Evolutionary conservation across 2,329 filamentous ascomycete species (phyloP).

Genomic region (Exophiala calicioides): DNA sequence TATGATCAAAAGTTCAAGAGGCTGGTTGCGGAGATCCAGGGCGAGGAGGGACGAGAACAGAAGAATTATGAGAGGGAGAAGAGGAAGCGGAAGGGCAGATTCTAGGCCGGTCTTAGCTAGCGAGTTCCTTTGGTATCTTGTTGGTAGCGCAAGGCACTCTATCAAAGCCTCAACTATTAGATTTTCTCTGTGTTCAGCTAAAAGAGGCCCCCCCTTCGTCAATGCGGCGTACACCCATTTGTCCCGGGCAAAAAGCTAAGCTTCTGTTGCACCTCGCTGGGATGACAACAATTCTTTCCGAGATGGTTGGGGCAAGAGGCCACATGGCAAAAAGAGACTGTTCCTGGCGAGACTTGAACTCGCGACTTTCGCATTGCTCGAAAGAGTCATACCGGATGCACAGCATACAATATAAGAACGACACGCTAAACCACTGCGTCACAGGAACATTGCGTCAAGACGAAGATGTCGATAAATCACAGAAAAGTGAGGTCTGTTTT

Average conservation of each 20-base stretch:
- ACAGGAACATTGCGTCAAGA: conserved; percentile 32
- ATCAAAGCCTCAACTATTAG: no score
- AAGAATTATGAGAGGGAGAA: conserved; percentile 91
- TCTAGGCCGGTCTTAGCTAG: conserved; percentile 38
- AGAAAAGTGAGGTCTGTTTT: conserved; percentile 15
- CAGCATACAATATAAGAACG: conserved; percentile 41
- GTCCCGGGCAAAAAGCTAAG: neutral
- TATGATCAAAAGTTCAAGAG: conserved; percentile 97
- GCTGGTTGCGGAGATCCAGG: conserved; percentile 91
- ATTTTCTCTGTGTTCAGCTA: no score
- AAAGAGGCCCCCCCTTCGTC: no score
- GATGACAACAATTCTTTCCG: neutral
- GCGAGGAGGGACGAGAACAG: conserved; percentile 80
- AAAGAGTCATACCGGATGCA: conserved; percentile 33
- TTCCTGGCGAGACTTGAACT: conserved; percentile 41
- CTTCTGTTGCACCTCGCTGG: neutral
- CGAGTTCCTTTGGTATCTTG: neutral
- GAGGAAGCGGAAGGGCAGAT: conserved; percentile 67
- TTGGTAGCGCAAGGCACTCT: neutral
- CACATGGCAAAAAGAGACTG: conserved; percentile 18
- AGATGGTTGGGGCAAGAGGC: neutral
- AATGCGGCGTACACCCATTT: no score
- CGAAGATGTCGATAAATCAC: conserved; percentile 4
- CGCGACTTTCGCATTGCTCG: conserved; percentile 43
- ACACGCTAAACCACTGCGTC: conserved; percentile 42